These are phyloP conservation scores for Eucalyptus grandis DNA, from an alignment of 345 rosid species.

Conservation along the genomic window DNA sequence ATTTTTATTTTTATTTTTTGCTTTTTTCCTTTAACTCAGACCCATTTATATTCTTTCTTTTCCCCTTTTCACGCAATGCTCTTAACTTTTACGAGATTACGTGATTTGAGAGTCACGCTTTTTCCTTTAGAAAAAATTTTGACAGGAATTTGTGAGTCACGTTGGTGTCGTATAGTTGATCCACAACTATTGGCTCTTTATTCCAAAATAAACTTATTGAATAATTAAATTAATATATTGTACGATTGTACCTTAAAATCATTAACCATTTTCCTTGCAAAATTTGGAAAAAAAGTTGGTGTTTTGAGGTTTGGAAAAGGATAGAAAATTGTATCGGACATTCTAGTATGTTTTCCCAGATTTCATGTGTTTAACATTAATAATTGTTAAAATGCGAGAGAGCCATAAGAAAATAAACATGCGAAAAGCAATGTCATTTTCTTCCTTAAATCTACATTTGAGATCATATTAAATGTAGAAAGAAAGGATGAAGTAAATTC, in stretches of 20 bases:
- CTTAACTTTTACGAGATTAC: background rate
- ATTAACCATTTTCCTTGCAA: background rate
- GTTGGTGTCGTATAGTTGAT: background rate
- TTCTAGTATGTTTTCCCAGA: background rate
- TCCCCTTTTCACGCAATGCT: background rate
- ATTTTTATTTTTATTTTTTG: background rate
- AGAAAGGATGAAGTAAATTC: background rate
- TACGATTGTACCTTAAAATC: no score
- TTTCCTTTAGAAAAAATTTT: background rate
- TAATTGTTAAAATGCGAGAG: background rate
- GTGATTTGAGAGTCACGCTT: background rate
- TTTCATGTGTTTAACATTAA: background rate
- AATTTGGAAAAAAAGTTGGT: background rate
- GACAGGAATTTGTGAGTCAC: background rate
- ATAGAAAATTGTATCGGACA: background rate
- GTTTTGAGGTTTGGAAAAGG: background rate
- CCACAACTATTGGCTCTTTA: no score
- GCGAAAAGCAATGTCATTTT: background rate
- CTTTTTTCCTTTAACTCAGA: background rate
- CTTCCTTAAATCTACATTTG: background rate
- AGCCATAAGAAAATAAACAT: background rate
- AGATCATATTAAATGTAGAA: background rate
- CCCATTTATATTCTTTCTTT: background rate
- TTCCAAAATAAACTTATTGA: no score
- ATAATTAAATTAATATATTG: no score